Conservation (phyloP, 2,329 filamentous ascomycete genomes). For the Onygenales sp. region DNA sequence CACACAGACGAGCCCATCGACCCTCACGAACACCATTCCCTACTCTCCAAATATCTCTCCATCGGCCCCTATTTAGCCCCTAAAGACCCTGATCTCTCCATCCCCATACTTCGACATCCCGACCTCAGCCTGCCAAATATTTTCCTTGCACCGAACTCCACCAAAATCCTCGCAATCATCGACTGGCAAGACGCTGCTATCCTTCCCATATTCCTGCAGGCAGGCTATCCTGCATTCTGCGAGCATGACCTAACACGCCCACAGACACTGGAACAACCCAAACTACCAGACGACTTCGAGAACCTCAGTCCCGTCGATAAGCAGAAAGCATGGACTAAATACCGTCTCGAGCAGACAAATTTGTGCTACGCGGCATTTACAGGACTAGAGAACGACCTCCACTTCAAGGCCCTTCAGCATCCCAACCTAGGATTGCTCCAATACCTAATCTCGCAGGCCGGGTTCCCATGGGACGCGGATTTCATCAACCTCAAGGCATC, state of each 20-base stretch:
- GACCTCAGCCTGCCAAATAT: slow-evolving; percentile 21
- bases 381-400: slow-evolving; percentile 3
- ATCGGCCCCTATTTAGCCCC: slow-evolving; percentile 15
- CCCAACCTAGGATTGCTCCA: slow-evolving; percentile 5
- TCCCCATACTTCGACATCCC: slow-evolving; percentile 18
- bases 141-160: slow-evolving; percentile 16
- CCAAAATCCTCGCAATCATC: slow-evolving; percentile 18
- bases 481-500: slow-evolving; percentile 5
- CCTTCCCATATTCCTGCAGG: slow-evolving; percentile 18
- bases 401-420: slow-evolving; percentile 1
- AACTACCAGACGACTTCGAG: slow-evolving; percentile 4
- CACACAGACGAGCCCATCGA: slow-evolving; percentile 17
- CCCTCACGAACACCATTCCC: slow-evolving; percentile 15
- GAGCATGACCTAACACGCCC: slow-evolving; percentile 14
- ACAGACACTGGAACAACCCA: slow-evolving; percentile 3
- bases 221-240: slow-evolving; percentile 16
- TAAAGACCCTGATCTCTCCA: slow-evolving; percentile 5
- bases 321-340: not conserved
- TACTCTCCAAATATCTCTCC: slow-evolving; percentile 18
- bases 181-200: slow-evolving; percentile 20
- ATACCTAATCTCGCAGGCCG: slow-evolving; percentile 7
- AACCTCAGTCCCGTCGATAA: slow-evolving; percentile 1
- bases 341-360: slow-evolving; percentile 7
- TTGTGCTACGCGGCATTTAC: slow-evolving; percentile 9
- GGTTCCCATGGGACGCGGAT: slow-evolving; percentile 10